These are phyloP conservation scores for Pseudogymnoascus sp. DNA, from an alignment of 2,329 filamentous ascomycete species.

Conservation along the genomic window DNA sequence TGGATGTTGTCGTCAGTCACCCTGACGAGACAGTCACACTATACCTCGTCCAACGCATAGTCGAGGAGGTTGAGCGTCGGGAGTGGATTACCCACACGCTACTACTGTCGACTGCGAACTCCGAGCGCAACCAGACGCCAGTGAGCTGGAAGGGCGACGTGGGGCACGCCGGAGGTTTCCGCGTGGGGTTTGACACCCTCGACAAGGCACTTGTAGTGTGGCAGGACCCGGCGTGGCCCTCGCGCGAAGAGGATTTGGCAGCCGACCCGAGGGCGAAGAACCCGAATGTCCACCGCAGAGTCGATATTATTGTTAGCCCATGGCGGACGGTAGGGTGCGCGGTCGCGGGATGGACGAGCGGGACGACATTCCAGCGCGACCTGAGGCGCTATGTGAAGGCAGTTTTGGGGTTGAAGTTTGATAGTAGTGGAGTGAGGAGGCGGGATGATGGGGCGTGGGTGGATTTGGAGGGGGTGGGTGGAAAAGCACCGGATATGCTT, in stretches of 20 bases:
- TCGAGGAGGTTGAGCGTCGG: slow-evolving; percentile 60
- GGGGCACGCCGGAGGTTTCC: slow-evolving; percentile 29
- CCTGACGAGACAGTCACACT: slow-evolving; percentile 61
- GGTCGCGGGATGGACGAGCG: slow-evolving; percentile 80
- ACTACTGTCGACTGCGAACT: slow-evolving; percentile 60
- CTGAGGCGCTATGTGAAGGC: slow-evolving; percentile 72
- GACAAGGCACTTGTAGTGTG: slow-evolving; percentile 92
- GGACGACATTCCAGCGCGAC: slow-evolving; percentile 84
- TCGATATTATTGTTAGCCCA: slow-evolving; percentile 85
- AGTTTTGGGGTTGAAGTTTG: slow-evolving; percentile 71
- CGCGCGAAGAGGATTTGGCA: slow-evolving; percentile 28
- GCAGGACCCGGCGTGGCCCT: slow-evolving; percentile 58
- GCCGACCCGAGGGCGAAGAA: slow-evolving; percentile 42
- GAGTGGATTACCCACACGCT: slow-evolving; percentile 78
- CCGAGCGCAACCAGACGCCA: slow-evolving; percentile 61
- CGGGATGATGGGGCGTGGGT: slow-evolving; percentile 59
- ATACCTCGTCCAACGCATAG: slow-evolving; percentile 64
- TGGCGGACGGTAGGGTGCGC: slow-evolving; percentile 89
- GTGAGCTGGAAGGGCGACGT: slow-evolving; percentile 45
- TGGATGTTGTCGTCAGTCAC: slow-evolving; percentile 80
- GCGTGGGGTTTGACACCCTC: slow-evolving; percentile 72
- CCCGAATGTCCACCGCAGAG: slow-evolving; percentile 69
- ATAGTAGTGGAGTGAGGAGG: slow-evolving; percentile 77
- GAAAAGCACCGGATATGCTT: slow-evolving; percentile 48
- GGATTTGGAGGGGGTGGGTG: slow-evolving; percentile 57